Conservation (phyloP, 768 basidiomycete genomes). For the Erythrobasidium yunnanense region DNA sequence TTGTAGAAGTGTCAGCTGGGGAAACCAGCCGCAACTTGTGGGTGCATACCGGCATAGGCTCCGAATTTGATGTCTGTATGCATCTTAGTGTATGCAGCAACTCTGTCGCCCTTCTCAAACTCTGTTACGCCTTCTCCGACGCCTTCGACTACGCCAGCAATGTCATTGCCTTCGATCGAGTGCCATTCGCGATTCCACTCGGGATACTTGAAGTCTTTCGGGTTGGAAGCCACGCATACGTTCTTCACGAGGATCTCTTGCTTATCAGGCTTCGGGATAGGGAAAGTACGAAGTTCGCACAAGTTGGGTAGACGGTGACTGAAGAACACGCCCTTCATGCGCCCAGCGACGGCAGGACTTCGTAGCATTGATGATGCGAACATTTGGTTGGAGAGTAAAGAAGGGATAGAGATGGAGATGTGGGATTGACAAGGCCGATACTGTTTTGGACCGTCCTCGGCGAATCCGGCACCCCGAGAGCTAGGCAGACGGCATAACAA, state of each 20-base stretch:
- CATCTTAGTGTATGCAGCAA: conserved; percentile 36
- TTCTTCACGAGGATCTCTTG: conserved; percentile 28
- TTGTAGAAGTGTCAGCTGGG: background rate
- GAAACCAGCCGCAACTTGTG: background rate
- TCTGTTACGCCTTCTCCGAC: conserved; percentile 35
- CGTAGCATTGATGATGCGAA: too few species aligned
- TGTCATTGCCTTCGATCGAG: conserved; percentile 34
- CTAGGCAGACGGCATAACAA: too few species aligned
- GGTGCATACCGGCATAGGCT: conserved; percentile 26
- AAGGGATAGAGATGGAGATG: background rate
- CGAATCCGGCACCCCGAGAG: too few species aligned
- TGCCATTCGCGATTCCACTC: background rate
- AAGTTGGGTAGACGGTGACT: background rate
- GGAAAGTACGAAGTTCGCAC: background rate
- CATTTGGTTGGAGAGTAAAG: too few species aligned
- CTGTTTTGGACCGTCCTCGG: background rate
- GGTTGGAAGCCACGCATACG: conserved; percentile 20
- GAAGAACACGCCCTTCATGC: conserved; percentile 16
- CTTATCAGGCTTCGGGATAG: conserved; percentile 14
- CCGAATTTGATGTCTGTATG: conserved; percentile 30
- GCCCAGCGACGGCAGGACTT: too few species aligned
- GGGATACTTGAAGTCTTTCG: conserved; percentile 20
- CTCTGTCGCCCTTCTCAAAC: conserved; percentile 36
- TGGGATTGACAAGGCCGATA: background rate
- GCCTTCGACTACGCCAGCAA: conserved; percentile 34